Conservation (phyloP, 768 basidiomycete species). For the Piloderma croceum region DNA sequence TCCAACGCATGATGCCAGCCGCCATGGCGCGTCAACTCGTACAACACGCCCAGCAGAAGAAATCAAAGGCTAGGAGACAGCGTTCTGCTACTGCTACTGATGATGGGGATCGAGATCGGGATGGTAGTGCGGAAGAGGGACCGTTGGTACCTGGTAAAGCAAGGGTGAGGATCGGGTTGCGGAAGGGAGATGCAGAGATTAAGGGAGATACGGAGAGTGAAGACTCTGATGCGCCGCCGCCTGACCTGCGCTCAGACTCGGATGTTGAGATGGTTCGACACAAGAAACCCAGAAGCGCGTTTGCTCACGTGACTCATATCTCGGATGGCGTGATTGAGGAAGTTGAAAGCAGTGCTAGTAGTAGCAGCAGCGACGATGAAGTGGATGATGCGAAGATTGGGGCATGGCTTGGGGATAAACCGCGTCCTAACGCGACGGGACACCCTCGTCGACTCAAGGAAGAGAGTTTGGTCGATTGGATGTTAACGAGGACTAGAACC, state of each 20-base stretch:
- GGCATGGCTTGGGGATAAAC: constrained; percentile 25
- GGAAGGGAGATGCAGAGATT: constrained; percentile 30
- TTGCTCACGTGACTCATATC: constrained; percentile 1
- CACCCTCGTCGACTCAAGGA: too few species aligned
- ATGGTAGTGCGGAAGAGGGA: constrained; percentile 22
- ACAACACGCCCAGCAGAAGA: constrained; percentile 10
- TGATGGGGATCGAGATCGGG: constrained; percentile 1
- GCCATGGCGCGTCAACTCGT: constrained; percentile 41
- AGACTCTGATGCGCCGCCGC: constrained; percentile 24
- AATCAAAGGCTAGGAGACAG: constrained; percentile 8
- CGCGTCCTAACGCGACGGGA: constrained; percentile 19
- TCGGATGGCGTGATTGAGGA: constrained; percentile 7
- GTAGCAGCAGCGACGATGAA: constrained; percentile 23
- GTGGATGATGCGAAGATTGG: constrained; percentile 28
- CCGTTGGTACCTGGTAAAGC: constrained; percentile 50
- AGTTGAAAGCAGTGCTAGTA: constrained; percentile 8
- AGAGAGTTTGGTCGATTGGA: constrained; percentile 60
- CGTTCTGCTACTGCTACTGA: constrained; percentile 2
- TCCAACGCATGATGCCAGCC: constrained; percentile 49
- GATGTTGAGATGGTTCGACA: constrained; percentile 6
- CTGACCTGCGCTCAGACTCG: constrained; percentile 2
- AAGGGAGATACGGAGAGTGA: constrained; percentile 64
- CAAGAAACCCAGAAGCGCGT: constrained; percentile 11
- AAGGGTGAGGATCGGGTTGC: constrained; percentile 27
- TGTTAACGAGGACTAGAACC: constrained; percentile 46